Conservation (phyloP, 2,329 filamentous ascomycete genomes). For the Myriangium duriaei region DNA sequence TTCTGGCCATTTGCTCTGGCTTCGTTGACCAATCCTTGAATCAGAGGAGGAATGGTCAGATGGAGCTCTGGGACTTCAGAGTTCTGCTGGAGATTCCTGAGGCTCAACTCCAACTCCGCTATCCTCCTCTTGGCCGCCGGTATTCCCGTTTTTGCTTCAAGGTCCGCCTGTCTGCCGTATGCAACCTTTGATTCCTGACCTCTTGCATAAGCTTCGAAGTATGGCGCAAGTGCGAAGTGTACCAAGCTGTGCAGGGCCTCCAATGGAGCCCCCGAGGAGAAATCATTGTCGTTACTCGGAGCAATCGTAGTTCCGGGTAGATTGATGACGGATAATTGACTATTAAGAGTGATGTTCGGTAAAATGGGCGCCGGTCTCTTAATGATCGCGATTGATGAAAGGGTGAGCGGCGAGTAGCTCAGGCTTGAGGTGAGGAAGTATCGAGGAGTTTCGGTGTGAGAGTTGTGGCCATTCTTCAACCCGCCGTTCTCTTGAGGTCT, state of each 20-base stretch:
- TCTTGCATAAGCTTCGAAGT: constrained; percentile 94
- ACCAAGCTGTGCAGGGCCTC: constrained; percentile 87
- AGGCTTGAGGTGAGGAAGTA: constrained; percentile 78
- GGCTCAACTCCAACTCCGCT: constrained; percentile 80
- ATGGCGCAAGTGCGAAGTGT: constrained; percentile 82
- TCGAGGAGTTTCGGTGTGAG: constrained; percentile 39
- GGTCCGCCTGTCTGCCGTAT: constrained; percentile 56
- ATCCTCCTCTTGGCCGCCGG: constrained; percentile 96
- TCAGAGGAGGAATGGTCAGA: constrained; percentile 74
- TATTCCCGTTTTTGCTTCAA: constrained; percentile 86
- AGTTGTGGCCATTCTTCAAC: constrained; percentile 17
- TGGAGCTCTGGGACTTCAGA: constrained; percentile 92
- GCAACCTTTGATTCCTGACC: constrained; percentile 56
- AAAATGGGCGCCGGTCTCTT: constrained; percentile 86
- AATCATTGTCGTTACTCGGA: constrained; percentile 48
- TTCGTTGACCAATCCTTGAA: constrained; percentile 73
- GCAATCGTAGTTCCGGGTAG: constrained; percentile 47
- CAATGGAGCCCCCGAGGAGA: constrained; percentile 66
- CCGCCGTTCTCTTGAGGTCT: constrained; percentile 40
- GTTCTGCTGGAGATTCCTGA: constrained; percentile 91
- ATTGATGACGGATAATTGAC: constrained; percentile 87
- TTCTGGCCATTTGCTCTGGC: constrained; percentile 52
- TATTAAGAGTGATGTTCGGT: constrained; percentile 64
- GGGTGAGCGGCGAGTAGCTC: constrained; percentile 63
- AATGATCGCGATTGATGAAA: constrained; percentile 74